Conservation (phyloP, 73 alveolate species). For the Paramecium sexaurelia region DNA sequence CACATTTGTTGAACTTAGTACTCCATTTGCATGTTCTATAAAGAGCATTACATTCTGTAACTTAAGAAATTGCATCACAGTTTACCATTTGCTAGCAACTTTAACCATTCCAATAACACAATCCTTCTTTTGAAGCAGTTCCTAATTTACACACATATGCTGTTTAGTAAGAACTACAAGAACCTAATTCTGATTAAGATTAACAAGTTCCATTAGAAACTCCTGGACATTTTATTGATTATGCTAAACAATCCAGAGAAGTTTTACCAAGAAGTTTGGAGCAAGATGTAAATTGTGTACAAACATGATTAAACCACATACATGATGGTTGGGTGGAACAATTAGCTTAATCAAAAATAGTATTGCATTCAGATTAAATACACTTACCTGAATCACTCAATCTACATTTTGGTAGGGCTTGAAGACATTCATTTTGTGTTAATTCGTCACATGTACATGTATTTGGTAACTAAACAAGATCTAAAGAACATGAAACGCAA, state of each 20-base stretch:
- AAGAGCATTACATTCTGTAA: background rate
- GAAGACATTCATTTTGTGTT: background rate
- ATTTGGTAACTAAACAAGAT: background rate
- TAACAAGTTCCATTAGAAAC: background rate
- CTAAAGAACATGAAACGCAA: background rate
- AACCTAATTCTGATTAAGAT: background rate
- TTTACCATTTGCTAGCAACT: background rate
- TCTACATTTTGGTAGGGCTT: background rate
- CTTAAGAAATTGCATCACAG: background rate
- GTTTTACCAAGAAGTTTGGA: background rate
- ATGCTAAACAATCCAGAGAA: background rate
- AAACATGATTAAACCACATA: background rate
- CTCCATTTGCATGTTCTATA: background rate
- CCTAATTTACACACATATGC: background rate
- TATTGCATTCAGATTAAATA: background rate
- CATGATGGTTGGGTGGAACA: background rate
- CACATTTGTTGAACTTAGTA: background rate
- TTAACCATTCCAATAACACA: background rate
- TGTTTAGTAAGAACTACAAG: background rate
- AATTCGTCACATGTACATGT: background rate
- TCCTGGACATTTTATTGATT: background rate
- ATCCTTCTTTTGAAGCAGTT: background rate
- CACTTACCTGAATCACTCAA: background rate
- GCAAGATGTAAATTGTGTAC: background rate
- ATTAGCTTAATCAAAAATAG: background rate